Percentiles rank a stretch among this genome's conserved stretches.
These are phyloP conservation scores for Domatiomyces globalis DNA, from an alignment of 2,329 filamentous ascomycete species.

Conservation along the genomic window DNA sequence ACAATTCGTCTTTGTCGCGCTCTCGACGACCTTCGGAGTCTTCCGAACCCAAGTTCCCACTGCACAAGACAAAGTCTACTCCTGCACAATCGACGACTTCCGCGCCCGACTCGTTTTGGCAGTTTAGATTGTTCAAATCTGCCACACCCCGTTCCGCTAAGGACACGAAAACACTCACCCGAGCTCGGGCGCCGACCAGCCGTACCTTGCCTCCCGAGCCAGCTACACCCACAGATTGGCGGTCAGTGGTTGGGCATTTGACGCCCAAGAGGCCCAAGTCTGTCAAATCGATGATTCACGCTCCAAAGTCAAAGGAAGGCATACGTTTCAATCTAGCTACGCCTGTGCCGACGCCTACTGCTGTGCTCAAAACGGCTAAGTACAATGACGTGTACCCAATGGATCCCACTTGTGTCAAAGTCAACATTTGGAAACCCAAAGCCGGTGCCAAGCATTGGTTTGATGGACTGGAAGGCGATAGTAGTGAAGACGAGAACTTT, in stretches of 20 bases:
- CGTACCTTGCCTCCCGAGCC: constrained; percentile 7
- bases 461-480: constrained; percentile 22
- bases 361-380: background rate
- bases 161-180: constrained; percentile 8
- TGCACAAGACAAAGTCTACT: constrained; percentile 25
- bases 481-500: constrained; percentile 21
- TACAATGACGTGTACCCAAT: background rate
- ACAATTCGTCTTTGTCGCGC: constrained; percentile 27
- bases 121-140: constrained; percentile 10
- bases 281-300: background rate
- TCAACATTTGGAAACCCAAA: constrained; percentile 17
- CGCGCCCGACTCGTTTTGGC: constrained; percentile 8
- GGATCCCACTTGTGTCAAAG: constrained; percentile 9
- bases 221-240: constrained; percentile 18
- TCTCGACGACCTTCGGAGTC: constrained; percentile 33
- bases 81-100: constrained; percentile 18
- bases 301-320: background rate
- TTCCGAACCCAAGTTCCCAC: constrained; percentile 26
- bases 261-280: background rate
- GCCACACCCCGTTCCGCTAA: constrained; percentile 5
- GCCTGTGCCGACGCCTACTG: no score
- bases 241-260: constrained; percentile 10
- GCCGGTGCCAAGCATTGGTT: constrained; percentile 22
- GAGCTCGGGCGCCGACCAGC: constrained; percentile 7
- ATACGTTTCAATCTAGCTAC: background rate